Evolutionary conservation across 75 land plant genomes (phyloP).

Genomic region (Selaginella tamariscina): DNA sequence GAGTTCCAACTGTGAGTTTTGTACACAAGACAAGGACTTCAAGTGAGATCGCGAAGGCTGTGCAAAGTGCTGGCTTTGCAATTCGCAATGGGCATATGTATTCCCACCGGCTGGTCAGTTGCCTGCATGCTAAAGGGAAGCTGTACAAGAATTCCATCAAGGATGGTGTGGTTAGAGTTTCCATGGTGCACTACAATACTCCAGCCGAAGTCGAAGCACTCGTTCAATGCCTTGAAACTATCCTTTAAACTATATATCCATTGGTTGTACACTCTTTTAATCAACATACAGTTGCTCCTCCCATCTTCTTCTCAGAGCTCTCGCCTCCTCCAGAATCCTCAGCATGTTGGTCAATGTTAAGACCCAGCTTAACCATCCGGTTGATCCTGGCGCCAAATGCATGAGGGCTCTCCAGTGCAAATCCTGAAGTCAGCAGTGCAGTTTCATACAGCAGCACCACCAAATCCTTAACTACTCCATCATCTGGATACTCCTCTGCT

Average conservation of each 20-base stretch:
- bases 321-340: constrained; percentile 14
- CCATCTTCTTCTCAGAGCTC: no score
- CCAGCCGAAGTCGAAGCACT: constrained; percentile 12
- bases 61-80: constrained; percentile 15
- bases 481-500: constrained; percentile 63
- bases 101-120: constrained; percentile 13
- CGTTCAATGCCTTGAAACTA: constrained; percentile 7
- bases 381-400: constrained; percentile 53
- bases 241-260: no score
- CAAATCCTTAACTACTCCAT: constrained; percentile 67
- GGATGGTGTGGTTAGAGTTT: constrained; percentile 22
- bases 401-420: constrained; percentile 62
- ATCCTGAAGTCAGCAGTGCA: constrained; percentile 58
- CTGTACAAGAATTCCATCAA: constrained; percentile 11
- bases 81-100: constrained; percentile 21
- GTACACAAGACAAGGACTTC: constrained; percentile 20
- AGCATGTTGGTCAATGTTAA: constrained; percentile 42
- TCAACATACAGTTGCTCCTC: no score
- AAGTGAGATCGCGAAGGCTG: background rate
- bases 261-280: no score
- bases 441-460: constrained; percentile 57
- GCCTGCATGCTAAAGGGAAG: background rate
- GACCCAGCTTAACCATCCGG: constrained; percentile 67
- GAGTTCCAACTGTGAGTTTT: constrained; percentile 20
- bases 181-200: constrained; percentile 26